Conservation (phyloP, 352 stramenopile genomes). For the Peronosclerospora sorghi region DNA sequence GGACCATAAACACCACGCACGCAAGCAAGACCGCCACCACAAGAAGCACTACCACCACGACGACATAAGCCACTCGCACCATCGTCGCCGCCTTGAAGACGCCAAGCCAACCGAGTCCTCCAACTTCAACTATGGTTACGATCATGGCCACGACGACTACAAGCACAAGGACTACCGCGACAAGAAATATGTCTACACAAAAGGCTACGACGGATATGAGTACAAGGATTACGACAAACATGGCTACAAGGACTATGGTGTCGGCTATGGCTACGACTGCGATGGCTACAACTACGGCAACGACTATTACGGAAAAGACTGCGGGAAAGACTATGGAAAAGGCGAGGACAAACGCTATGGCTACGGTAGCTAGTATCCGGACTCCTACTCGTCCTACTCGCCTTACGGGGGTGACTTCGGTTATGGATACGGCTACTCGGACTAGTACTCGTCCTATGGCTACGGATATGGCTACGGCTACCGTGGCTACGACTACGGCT, state of each 20-base stretch:
- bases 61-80: conserved; percentile 8
- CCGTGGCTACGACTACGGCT: neutral
- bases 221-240: conserved; percentile 1
- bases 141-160: conserved; percentile 1
- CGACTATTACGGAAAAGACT: conserved; percentile 3
- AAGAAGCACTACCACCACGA: conserved; percentile 4
- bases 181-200: conserved; percentile 1
- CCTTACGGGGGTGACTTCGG: neutral
- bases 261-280: conserved; percentile 1
- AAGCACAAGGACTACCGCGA: neutral
- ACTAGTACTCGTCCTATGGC: neutral
- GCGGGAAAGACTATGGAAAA: neutral
- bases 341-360: neutral
- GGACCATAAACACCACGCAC: conserved; percentile 5
- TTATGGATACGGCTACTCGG: neutral
- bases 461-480: neutral
- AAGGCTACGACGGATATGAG: neutral
- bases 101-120: conserved; percentile 9
- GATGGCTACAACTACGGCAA: conserved; percentile 1
- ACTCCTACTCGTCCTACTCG: neutral
- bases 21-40: conserved; percentile 3
- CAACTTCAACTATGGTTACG: conserved; percentile 6
- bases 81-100: conserved; percentile 13
- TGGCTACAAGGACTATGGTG: too few relatives aligned
- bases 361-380: neutral